Evolutionary conservation across 345 rosid genomes (phyloP).

Genomic region (Brassica juncea): DNA sequence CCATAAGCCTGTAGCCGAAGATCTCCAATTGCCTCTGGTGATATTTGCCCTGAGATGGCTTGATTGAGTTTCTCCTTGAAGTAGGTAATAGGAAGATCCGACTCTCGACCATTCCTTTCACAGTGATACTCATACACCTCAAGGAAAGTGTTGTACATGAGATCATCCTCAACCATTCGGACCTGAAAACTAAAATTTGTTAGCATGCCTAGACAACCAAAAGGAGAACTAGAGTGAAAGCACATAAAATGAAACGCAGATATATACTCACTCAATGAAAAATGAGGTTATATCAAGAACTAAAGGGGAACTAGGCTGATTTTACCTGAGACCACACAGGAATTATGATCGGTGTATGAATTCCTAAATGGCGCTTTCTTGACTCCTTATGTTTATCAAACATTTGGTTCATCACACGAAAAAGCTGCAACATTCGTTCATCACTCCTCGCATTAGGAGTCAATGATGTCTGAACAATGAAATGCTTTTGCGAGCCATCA

Average conservation of each 20-base stretch:
- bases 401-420: slow-evolving; percentile 99
- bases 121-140: slow-evolving; percentile 98
- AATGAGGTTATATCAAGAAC: not conserved
- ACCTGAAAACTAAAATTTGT: slow-evolving; percentile 52
- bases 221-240: not conserved
- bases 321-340: slow-evolving; percentile 99
- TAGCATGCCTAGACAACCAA: slow-evolving; percentile 18
- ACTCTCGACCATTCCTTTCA: slow-evolving; percentile 83
- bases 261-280: not conserved
- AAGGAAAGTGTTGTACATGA: slow-evolving; percentile 92
- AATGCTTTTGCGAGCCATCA: slow-evolving; percentile 94
- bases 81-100: slow-evolving; percentile 85
- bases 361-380: slow-evolving; percentile 79
- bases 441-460: slow-evolving; percentile 99
- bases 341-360: slow-evolving; percentile 95
- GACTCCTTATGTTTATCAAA: slow-evolving; percentile 98
- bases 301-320: not conserved
- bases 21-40: slow-evolving; percentile 84
- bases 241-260: not conserved
- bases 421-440: slow-evolving; percentile 94
- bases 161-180: slow-evolving; percentile 97
- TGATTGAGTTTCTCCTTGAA: slow-evolving; percentile 96
- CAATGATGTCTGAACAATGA: slow-evolving; percentile 97
- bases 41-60: slow-evolving; percentile 83
- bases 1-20: slow-evolving; percentile 90